Evolutionary conservation across 768 basidiomycete species (phyloP), one percentile per base, ranked within the genome.

Genomic region (Trametes maxima): DNA sequence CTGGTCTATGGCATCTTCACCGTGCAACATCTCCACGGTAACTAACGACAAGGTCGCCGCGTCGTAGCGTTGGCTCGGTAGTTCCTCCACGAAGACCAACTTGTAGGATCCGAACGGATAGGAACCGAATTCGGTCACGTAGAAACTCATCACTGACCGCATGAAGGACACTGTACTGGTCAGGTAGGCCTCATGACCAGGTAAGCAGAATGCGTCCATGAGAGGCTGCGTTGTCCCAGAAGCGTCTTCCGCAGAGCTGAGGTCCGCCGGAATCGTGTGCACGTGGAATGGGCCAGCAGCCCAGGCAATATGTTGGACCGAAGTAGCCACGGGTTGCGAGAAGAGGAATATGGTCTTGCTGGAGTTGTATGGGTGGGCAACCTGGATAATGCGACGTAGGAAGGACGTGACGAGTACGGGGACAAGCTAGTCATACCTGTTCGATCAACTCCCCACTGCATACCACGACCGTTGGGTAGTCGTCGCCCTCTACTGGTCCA

Each of bases 41-140:
- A 92, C 75, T 43, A 98, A 77, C 1, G 94, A 87, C 54, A 98
- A 72, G 2, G 92, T 91, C 2, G 96, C 90, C 51, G 89, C 86
- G 66, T 95, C 92, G 64, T 93, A 92, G 58, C 92, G 86, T 67
- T 88, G 87, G 13, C 84, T 80, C 0, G 92, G 86, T 67, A 96
- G 79, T 62, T 95, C 89, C 62, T 97, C 92, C 60, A 99, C 93
- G 68, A 98, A 96, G 10, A 95, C 92, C 54, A 96, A 74, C 72
- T 98, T 98, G 82, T 90, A 92, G 17, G 95, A 97, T 43, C 87
- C 85, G 74, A 95, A 98, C 0, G 97, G 97, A 72, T 98, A 99
- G 5, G 94, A 95, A 25, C 95, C 95, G 67, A 89, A 96, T 70
- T 97, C 94, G 11, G 89, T 86, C 24, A 89, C 85, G 73, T 91